Conservation (phyloP, 257 asterid genomes). For the Salvia miltiorrhiza region DNA sequence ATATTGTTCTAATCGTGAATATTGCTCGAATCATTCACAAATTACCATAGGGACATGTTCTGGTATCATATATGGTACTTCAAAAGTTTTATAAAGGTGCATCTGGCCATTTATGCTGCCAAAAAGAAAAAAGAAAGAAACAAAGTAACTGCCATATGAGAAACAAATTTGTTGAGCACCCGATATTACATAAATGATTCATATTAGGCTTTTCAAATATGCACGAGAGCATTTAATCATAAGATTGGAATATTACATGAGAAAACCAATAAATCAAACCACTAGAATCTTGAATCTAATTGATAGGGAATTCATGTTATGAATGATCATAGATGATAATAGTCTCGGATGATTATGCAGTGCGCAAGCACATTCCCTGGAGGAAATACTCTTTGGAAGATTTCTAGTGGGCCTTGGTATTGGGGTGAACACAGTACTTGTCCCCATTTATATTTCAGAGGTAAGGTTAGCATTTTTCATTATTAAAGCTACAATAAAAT, state of each 20-base stretch:
- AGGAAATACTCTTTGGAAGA: conserved; percentile 75
- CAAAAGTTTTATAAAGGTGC: neutral
- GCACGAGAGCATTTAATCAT: conserved; percentile 1
- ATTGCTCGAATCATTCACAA: neutral
- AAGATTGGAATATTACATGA: neutral
- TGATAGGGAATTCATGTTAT: neutral
- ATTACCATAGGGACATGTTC: neutral
- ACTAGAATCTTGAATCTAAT: neutral
- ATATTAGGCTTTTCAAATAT: neutral
- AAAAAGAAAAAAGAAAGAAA: neutral
- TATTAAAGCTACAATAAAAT: neutral
- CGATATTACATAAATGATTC: neutral
- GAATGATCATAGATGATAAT: conserved; percentile 8
- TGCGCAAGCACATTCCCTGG: conserved; percentile 84
- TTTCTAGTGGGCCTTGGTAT: conserved; percentile 88
- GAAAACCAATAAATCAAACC: neutral
- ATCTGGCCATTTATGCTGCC: neutral
- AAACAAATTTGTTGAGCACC: neutral
- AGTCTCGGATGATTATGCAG: conserved; percentile 41
- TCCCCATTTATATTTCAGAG: conserved; percentile 90
- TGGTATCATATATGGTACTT: neutral
- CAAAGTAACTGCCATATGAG: neutral
- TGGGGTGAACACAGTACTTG: conserved; percentile 89
- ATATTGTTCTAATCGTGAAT: neutral
- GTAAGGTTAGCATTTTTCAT: conserved; percentile 32